A percentile compares a stretch with the other conserved stretches of the same genome.
These are phyloP conservation scores for Solanum appendiculatum DNA, from an alignment of 257 asterid species.

Conservation along the genomic window DNA sequence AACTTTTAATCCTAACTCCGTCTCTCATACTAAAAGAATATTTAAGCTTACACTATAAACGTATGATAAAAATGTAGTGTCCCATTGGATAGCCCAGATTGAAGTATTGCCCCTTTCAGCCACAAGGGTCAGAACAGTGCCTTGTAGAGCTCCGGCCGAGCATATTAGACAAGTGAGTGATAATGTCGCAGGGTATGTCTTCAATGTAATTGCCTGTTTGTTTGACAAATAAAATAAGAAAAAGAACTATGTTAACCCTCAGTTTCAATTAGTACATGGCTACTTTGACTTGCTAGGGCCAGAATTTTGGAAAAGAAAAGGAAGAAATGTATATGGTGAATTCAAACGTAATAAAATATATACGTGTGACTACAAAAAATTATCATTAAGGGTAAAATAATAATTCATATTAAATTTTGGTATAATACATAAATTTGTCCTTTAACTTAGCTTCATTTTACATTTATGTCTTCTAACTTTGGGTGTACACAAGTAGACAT, in stretches of 20 bases:
- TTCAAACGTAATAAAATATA: too few species aligned
- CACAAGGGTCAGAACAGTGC: conserved; percentile 28
- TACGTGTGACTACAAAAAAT: background rate
- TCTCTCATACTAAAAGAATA: background rate
- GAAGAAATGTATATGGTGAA: too few species aligned
- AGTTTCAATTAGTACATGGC: too few species aligned
- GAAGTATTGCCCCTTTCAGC: conserved; percentile 31
- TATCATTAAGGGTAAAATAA: too few species aligned
- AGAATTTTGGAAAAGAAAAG: too few species aligned
- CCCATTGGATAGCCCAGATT: conserved; percentile 48
- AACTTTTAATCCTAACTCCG: background rate
- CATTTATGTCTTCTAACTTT: too few species aligned
- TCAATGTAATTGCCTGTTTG: conserved; percentile 36
- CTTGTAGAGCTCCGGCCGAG: conserved; percentile 39
- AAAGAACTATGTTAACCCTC: background rate
- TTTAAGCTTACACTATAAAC: conserved; percentile 29
- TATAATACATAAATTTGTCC: too few species aligned
- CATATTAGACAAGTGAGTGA: conserved; percentile 47
- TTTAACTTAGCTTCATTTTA: too few species aligned
- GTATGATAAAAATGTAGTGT: conserved; percentile 28
- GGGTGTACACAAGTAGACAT: too few species aligned
- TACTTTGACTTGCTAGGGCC: too few species aligned
- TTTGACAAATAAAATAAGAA: background rate
- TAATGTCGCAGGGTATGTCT: conserved; percentile 49
- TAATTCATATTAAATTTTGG: too few species aligned